Percentiles rank a stretch among this genome's conserved stretches.
phyloP scores from a whole-genome alignment of 225 moss, liverwort and hornwort genomes.

The Neckera pumila region DNA sequence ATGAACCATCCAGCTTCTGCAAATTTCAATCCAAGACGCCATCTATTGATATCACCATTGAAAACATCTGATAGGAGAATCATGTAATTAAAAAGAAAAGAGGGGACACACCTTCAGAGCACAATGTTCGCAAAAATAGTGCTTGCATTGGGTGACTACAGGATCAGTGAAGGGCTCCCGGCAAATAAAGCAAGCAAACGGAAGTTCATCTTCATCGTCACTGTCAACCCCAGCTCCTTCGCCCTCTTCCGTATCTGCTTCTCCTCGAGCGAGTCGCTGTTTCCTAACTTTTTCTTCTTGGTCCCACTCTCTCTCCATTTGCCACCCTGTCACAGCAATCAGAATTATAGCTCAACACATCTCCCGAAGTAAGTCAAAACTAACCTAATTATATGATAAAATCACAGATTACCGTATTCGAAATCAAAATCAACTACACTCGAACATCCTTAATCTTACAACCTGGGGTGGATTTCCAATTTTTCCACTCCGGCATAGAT shows the following conservation, averaged over 20 bases:
- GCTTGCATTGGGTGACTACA: conserved; percentile 76
- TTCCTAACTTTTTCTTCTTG: conserved; percentile 59
- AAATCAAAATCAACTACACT: background rate
- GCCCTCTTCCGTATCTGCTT: conserved; percentile 28
- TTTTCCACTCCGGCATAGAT: background rate
- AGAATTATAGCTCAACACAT: background rate
- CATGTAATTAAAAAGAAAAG: background rate
- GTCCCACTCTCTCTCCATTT: conserved; percentile 97
- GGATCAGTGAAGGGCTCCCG: conserved; percentile 54
- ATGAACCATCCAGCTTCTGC: background rate
- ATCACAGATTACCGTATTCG: background rate
- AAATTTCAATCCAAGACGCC: background rate
- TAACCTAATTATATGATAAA: background rate
- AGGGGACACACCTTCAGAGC: conserved; percentile 59
- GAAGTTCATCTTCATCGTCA: conserved; percentile 43
- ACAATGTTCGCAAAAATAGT: conserved; percentile 90
- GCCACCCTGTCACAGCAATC: conserved; percentile 48
- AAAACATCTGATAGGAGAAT: background rate
- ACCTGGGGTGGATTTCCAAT: background rate
- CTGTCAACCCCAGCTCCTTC: conserved; percentile 36
- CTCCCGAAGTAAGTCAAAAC: background rate
- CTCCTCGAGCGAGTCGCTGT: conserved; percentile 46
- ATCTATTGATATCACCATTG: background rate
- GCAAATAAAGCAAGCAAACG: conserved; percentile 75
- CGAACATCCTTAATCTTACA: background rate